Conservation (phyloP, 345 rosid species). For the Eucalyptus cloeziana region DNA sequence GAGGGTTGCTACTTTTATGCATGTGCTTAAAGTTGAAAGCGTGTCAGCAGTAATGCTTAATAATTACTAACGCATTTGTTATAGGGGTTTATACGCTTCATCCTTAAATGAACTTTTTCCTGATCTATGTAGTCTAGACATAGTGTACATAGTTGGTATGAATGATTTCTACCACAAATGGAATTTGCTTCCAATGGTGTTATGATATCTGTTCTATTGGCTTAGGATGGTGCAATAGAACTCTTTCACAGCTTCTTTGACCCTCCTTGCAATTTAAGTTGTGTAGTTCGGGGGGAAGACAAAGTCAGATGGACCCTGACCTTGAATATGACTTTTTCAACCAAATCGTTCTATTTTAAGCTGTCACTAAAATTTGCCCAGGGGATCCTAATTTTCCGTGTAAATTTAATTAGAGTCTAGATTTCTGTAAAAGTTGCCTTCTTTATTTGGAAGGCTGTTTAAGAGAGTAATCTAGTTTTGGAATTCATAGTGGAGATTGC, state of each 20-base stretch:
- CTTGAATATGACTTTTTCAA: background rate
- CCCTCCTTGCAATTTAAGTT: background rate
- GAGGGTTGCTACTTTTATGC: background rate
- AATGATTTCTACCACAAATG: background rate
- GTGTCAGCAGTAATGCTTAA: background rate
- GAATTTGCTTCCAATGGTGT: background rate
- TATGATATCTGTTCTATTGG: background rate
- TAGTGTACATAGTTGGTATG: background rate
- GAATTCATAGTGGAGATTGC: background rate
- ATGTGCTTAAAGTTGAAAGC: background rate
- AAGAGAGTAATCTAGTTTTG: background rate
- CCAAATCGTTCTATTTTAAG: background rate
- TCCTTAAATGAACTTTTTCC: background rate
- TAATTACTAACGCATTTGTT: background rate
- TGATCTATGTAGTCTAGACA: background rate
- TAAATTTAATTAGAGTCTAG: background rate
- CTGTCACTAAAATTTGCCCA: background rate
- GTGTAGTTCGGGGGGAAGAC: background rate
- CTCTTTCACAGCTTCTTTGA: background rate
- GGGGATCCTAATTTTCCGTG: background rate
- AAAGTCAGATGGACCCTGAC: background rate
- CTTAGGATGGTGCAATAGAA: background rate
- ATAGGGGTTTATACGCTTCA: constrained; percentile 28
- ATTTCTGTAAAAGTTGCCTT: background rate
- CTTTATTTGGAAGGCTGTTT: background rate